A percentile compares a stretch with the other conserved stretches of the same genome.
Evolutionary conservation across 306 rosid species (phyloP).

Genomic region (Ceratonia siliqua): DNA sequence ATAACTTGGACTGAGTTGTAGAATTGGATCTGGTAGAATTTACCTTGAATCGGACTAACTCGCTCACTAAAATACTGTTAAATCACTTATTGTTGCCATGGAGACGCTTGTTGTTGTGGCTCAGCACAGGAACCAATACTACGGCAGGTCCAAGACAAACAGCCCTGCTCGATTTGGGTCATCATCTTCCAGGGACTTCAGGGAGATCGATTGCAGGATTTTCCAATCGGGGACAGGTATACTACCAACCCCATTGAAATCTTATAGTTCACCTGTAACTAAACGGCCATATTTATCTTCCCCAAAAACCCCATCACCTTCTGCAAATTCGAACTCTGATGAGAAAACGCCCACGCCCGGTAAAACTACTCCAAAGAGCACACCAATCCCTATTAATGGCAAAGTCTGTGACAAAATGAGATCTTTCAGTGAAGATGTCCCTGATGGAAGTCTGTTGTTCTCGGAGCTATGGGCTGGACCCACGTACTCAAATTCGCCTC

Average conservation of each 20-base stretch:
- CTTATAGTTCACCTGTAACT: slow-evolving; percentile 40
- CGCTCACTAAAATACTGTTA: neutral
- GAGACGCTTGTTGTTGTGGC: slow-evolving; percentile 64
- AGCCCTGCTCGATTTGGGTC: slow-evolving; percentile 48
- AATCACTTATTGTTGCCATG: slow-evolving; percentile 42
- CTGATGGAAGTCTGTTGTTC: slow-evolving; percentile 42
- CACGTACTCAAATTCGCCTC: slow-evolving; percentile 89
- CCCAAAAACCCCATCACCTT: slow-evolving; percentile 46
- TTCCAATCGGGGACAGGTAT: slow-evolving; percentile 74
- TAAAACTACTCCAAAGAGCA: slow-evolving; percentile 33
- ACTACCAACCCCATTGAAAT: slow-evolving; percentile 65
- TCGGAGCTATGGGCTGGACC: slow-evolving; percentile 98
- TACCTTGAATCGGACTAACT: neutral
- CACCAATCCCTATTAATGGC: slow-evolving; percentile 53
- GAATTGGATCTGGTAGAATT: slow-evolving; percentile 39
- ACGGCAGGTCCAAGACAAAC: slow-evolving; percentile 43
- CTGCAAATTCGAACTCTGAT: slow-evolving; percentile 31
- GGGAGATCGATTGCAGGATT: slow-evolving; percentile 71
- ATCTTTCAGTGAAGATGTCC: slow-evolving; percentile 33
- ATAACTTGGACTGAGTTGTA: slow-evolving; percentile 25
- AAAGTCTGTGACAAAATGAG: slow-evolving; percentile 33
- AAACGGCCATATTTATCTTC: slow-evolving; percentile 34
- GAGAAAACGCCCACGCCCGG: neutral
- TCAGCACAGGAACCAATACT: slow-evolving; percentile 72
- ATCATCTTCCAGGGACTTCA: slow-evolving; percentile 49